A percentile compares a stretch with the other conserved stretches of the same genome.
Evolutionary conservation across 768 basidiomycete genomes (phyloP).

Genomic region (Panellus pusillus): DNA sequence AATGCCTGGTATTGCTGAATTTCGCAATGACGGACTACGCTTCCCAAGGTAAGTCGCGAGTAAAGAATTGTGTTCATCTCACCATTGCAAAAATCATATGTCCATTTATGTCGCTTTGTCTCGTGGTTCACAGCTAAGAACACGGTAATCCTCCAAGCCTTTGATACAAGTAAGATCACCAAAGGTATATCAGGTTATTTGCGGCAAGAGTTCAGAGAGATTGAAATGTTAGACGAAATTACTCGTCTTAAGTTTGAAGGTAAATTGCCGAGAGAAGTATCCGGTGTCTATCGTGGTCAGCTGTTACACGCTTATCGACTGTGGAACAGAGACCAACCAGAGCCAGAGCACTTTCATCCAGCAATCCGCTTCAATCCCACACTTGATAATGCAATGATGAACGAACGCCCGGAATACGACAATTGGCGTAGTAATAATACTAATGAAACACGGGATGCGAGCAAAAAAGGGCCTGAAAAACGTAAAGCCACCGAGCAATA

Average conservation of each 20-base stretch:
- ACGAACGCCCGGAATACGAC: no score
- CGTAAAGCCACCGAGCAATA: no score
- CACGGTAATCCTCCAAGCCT: slow-evolving; percentile 30
- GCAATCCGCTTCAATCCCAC: no score
- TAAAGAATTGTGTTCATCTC: slow-evolving; percentile 15
- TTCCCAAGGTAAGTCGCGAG: neutral
- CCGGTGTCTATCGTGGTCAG: neutral
- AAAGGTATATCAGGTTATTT: slow-evolving; percentile 27
- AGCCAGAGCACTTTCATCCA: neutral
- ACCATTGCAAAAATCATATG: slow-evolving; percentile 24
- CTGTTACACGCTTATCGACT: no score
- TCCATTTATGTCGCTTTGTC: slow-evolving; percentile 34
- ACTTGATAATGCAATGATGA: no score
- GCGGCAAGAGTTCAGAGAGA: slow-evolving; percentile 34
- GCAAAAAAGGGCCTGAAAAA: no score
- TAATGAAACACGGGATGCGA: no score
- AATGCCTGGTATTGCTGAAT: neutral
- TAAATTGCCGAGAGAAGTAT: slow-evolving; percentile 17
- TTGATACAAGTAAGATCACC: slow-evolving; percentile 27
- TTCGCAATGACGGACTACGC: neutral
- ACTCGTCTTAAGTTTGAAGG: slow-evolving; percentile 25
- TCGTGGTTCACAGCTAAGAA: slow-evolving; percentile 20
- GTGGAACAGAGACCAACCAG: no score
- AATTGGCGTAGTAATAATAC: no score
- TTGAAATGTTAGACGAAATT: slow-evolving; percentile 37